Base-by-base conservation (phyloP, 257 asterid genomes). In the Paraleonurus japonicus region DNA sequence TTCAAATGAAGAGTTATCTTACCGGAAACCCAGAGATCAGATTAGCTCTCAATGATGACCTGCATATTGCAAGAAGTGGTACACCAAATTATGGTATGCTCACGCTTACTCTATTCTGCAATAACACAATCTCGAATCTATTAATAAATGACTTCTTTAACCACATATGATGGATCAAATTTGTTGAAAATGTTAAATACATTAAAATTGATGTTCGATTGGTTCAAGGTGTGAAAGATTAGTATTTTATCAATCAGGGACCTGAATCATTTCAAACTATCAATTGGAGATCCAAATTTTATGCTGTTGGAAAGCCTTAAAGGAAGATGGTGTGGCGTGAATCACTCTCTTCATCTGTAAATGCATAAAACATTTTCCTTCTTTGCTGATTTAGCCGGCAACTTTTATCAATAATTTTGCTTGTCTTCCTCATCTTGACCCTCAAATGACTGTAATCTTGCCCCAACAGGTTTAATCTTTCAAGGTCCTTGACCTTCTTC, bases 1-100 rank as follows among this genome's bases (percentile, higher is more conserved):
- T 95, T 74, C 99, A 95, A 92, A 95, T 95, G 99, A 95, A 95
- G 95, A 95, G 99, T 79, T 92, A 89, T 82, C 89, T 95, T 64
- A 85, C 97, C 41, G 99, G 98, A 71, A 95, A 95, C 79, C 99
- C 98, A 73, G 98, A 95, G 85, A 92, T 95, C 86, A 86, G 84
- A 85, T 82, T 95, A 83, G 99, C 98, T 75, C 96, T 95, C 70
- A 92, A 89, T 67, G 99, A 92, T 75, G 98, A 95, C 28, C 89
- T 95, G 72, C 81, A 81, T 81, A 92, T 92, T 64, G 98, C 98
- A 75, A 85, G 89, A 41, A 80, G 89, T 48, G 95, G 95, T 65
- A 79, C 84, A 65, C 81, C 98, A 32, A 75, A 73, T 63, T 89
- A 81, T 79, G 96, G 98, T 94, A 91, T 71, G 54, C 75, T 58